phyloP scores from a whole-genome alignment of 176 grass and related monocot genomes.

The Musa schizocarpa region DNA sequence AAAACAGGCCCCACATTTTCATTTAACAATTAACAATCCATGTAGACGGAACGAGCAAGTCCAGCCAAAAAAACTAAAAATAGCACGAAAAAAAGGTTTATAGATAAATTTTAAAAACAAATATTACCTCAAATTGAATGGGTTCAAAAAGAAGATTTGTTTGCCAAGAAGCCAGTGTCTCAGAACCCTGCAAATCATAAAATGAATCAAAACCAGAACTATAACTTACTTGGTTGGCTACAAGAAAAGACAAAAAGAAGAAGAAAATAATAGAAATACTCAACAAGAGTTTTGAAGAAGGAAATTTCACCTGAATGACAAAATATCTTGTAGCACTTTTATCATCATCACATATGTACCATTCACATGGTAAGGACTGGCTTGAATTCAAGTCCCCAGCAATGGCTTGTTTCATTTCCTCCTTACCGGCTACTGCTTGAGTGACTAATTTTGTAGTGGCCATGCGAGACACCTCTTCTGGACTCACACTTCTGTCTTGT shows the following conservation, averaged over 20 bases:
- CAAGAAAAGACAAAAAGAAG: neutral
- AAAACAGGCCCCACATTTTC: too few relatives aligned
- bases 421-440: slow-evolving; percentile 72
- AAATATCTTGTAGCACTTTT: slow-evolving; percentile 70
- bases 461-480: slow-evolving; percentile 52
- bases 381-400: slow-evolving; percentile 72
- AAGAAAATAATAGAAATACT: neutral
- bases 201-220: neutral
- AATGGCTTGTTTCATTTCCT: slow-evolving; percentile 60
- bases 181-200: slow-evolving; percentile 49
- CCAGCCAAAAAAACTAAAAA: neutral
- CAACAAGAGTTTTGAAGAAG: neutral
- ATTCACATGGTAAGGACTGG: slow-evolving; percentile 53
- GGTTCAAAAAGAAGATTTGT: slow-evolving; percentile 96
- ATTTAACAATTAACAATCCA: too few relatives aligned
- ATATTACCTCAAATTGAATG: slow-evolving; percentile 77
- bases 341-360: slow-evolving; percentile 78
- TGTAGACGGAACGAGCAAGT: neutral
- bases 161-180: slow-evolving; percentile 78
- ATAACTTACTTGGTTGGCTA: too few relatives aligned
- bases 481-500: slow-evolving; percentile 22
- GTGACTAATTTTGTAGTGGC: slow-evolving; percentile 72
- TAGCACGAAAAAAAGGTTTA: neutral
- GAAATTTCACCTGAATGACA: slow-evolving; percentile 64
- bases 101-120: neutral